Evolutionary conservation across 768 basidiomycete genomes (phyloP), one percentile per base, ranked within the genome.

Genomic region (Boletus vermiculosoides): DNA sequence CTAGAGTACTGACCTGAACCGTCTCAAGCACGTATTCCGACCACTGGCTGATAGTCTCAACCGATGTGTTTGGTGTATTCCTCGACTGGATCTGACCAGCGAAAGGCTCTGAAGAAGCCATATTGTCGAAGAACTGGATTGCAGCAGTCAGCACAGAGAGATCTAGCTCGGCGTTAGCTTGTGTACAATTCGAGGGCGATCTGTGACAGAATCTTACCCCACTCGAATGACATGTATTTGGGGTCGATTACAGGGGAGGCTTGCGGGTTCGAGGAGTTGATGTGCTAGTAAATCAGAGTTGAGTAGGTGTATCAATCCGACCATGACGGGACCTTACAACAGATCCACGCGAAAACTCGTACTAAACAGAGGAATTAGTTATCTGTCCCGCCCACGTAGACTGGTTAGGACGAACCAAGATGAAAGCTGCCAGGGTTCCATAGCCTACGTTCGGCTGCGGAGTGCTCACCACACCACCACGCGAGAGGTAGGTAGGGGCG

Each of bases 161-260:
- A 34, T 55, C 54, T 50, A 41, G 25, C 15, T 23, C 39, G 13
- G 13, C 11, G 0, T 40, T 2, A 50, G 47, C 30, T 25, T 33
- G 20, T 5, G 16, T 16, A 15, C 6, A 12, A 13, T 10, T 8
- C 11, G 18, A 16, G 1, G 25, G 15, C 0, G 16, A 12, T 12
- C 8, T 8, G 16, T 9, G 28, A 13, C 20, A 18, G 28, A 47
- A 39, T 31, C 37, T 18, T 33, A 55, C 46, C 46, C 54, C 47
- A 55, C 4, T 55, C 40, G 2, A 55, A 41, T 28, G 39, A 12
- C 54, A 55, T 34, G 33, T 25, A 42, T 16, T 34, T 34, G 5
- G 48, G 54, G 33, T 55, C 23, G 18, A 55, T 51, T 20, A 36
- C 31, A n/a, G 54, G 54, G 25, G 48, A 51, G 15, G 52, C 41